Percentiles rank a stretch among this genome's conserved stretches.
phyloP scores from a whole-genome alignment of 1,139 yeast species.

The Blastobotrys arbuscula region DNA sequence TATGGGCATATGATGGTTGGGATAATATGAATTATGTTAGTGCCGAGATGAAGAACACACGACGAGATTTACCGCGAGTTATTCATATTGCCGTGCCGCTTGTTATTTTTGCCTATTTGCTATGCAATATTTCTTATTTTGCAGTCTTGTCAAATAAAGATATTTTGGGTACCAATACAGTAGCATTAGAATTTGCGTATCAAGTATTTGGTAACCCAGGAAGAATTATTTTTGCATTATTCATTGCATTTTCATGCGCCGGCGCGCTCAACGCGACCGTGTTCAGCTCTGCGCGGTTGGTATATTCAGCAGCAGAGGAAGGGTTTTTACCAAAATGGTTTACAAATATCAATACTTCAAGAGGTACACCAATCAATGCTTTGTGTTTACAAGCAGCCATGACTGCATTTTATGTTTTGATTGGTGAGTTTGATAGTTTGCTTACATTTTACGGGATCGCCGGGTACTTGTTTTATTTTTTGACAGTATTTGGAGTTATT shows the following conservation, averaged over 20 bases:
- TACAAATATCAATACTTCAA: conserved; percentile 24
- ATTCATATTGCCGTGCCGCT: conserved; percentile 39
- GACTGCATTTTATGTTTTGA: conserved; percentile 31
- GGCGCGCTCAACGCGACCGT: conserved; percentile 41
- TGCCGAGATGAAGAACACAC: conserved; percentile 38
- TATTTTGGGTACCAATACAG: conserved; percentile 34
- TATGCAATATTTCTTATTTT: conserved; percentile 38
- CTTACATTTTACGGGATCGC: conserved; percentile 40
- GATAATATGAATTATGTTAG: conserved; percentile 40
- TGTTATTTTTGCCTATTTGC: conserved; percentile 35
- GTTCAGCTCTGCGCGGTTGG: conserved; percentile 36
- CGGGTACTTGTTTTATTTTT: conserved; percentile 37
- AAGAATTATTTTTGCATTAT: conserved; percentile 31
- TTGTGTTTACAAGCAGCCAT: conserved; percentile 32
- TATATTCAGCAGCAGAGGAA: conserved; percentile 37
- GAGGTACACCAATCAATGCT: conserved; percentile 36
- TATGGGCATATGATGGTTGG: conserved; percentile 46
- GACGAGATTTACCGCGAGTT: conserved; percentile 37
- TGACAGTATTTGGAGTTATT: conserved; percentile 38
- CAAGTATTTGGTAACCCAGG: conserved; percentile 32
- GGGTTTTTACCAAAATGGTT: conserved; percentile 34
- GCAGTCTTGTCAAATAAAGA: conserved; percentile 34
- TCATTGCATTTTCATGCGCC: conserved; percentile 37
- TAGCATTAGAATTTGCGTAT: conserved; percentile 36
- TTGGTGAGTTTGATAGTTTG: conserved; percentile 36